Base-by-base conservation (phyloP, 768 basidiomycete species). In the Hypsizygus marmoreus region DNA sequence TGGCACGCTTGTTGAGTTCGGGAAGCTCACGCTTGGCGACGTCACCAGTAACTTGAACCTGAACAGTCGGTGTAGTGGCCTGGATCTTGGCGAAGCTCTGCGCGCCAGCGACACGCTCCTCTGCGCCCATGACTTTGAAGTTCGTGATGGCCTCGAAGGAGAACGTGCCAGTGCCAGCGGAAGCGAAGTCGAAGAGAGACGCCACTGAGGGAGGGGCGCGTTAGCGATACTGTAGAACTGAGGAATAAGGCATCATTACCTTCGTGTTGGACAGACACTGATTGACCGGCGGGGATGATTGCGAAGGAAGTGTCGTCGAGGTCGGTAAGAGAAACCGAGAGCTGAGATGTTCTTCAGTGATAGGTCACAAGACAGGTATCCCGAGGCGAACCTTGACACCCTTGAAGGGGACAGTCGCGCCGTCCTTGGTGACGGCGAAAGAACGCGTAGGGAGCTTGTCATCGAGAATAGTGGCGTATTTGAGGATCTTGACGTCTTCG, bases 401-500 rank as follows among this genome's bases (percentile, higher is more conserved):
- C 11, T 62, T 71, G 61, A 75, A 75, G 14, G 59, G 35, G 26
- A 71, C 71, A 2, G 53, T 55, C 10, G 55, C 41, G 23, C 63
- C 69, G 47, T 68, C 65, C 55, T 69, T 69, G 31, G 64, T 67
- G 49, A 75, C 65, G 8, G 56, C 58, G 59, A 75, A 75, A 2
- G 71, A 72, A 53, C 64, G 66, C 32, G 71, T 72, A 4, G 73
- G 73, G 14, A 70, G 58, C 28, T 66, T 59, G 40, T 55, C 58
- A 51, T 74, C 72, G 41, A 72, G 61, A 43, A 71, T 65, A 9
- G 68, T 73, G 28, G 62, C 69, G 51, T 72, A 75, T 54, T 71
- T 74, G 61, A 77, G 65, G 39, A 75, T 54, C 58, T 69, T 74
- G 51, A 74, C 60, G 35, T 57, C 56, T 42, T 71, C 66, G 24